Conservation (phyloP, 345 rosid species). For the Excoecaria cochinchinensis region DNA sequence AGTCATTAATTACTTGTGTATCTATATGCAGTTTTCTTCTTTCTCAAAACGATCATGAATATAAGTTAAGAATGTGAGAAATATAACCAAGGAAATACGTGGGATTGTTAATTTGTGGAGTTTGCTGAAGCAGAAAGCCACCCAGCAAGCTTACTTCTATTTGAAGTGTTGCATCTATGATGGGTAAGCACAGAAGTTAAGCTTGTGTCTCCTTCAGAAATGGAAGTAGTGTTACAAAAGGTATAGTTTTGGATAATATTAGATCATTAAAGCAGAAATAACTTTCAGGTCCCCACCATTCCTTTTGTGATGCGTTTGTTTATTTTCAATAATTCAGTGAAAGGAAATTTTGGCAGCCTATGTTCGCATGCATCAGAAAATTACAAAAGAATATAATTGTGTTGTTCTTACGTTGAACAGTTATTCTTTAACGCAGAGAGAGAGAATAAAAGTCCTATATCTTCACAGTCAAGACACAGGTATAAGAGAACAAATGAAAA, state of each 20-base stretch:
- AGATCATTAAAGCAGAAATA: not conserved
- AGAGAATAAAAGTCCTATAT: not conserved
- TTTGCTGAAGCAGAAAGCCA: not conserved
- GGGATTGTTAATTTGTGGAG: not conserved
- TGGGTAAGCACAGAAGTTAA: not conserved
- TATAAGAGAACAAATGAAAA: too few species aligned
- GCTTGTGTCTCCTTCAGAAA: not conserved
- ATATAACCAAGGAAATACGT: too few species aligned
- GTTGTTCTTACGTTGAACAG: too few species aligned
- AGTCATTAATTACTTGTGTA: too few species aligned
- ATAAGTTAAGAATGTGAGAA: too few species aligned
- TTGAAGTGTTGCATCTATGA: not conserved
- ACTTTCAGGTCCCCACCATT: constrained; percentile 10
- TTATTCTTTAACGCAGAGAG: too few species aligned
- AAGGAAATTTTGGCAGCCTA: not conserved
- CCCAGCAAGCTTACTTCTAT: not conserved
- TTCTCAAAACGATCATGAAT: too few species aligned
- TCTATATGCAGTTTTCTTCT: too few species aligned
- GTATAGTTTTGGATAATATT: not conserved
- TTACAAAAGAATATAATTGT: not conserved
- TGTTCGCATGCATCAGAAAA: not conserved
- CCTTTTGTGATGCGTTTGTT: not conserved
- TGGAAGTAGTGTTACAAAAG: not conserved
- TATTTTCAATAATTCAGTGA: not conserved
- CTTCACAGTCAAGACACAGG: too few species aligned